Percentiles rank a stretch among this genome's conserved stretches.
Evolutionary conservation across 305 asterid genomes (phyloP).

Genomic region (Plantago coronopus): DNA sequence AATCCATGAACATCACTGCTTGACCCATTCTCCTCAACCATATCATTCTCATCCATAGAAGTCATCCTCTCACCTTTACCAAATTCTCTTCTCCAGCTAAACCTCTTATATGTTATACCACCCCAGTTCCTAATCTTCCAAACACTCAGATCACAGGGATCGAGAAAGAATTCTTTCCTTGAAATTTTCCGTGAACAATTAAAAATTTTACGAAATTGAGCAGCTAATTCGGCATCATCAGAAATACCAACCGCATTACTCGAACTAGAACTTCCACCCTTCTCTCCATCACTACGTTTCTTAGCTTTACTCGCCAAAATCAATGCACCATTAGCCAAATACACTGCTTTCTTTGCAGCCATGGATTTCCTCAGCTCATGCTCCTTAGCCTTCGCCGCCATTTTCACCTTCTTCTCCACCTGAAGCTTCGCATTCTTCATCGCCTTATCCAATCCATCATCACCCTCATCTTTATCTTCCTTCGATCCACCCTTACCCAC

Average conservation of each 20-base stretch:
- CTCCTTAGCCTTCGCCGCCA: slow-evolving; percentile 34
- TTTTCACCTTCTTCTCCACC: slow-evolving; percentile 32
- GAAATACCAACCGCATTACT: slow-evolving; percentile 29
- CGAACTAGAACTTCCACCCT: slow-evolving; percentile 25
- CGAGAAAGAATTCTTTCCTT: slow-evolving; percentile 27
- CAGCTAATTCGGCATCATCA: slow-evolving; percentile 51
- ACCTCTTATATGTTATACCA: slow-evolving; percentile 30
- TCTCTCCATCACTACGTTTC: slow-evolving; percentile 28
- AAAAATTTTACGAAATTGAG: slow-evolving; percentile 49
- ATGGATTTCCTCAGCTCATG: slow-evolving; percentile 33
- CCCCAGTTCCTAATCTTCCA: slow-evolving; percentile 27
- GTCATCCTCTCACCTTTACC: slow-evolving; percentile 30
- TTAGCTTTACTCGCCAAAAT: slow-evolving; percentile 22
- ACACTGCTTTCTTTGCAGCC: slow-evolving; percentile 29
- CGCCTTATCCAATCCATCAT: slow-evolving; percentile 26
- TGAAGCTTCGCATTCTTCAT: slow-evolving; percentile 30
- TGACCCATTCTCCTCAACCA: slow-evolving; percentile 20
- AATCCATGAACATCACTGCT: slow-evolving; percentile 14
- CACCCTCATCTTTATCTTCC: slow-evolving; percentile 1
- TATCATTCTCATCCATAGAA: slow-evolving; percentile 21
- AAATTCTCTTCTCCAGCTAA: slow-evolving; percentile 23
- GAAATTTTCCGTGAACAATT: slow-evolving; percentile 54
- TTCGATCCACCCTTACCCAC: slow-evolving; percentile 28
- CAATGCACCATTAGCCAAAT: slow-evolving; percentile 25
- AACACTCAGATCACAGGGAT: slow-evolving; percentile 29